phyloP scores from a whole-genome alignment of 73 alveolate genomes.

The Paraurostyla sp. region DNA sequence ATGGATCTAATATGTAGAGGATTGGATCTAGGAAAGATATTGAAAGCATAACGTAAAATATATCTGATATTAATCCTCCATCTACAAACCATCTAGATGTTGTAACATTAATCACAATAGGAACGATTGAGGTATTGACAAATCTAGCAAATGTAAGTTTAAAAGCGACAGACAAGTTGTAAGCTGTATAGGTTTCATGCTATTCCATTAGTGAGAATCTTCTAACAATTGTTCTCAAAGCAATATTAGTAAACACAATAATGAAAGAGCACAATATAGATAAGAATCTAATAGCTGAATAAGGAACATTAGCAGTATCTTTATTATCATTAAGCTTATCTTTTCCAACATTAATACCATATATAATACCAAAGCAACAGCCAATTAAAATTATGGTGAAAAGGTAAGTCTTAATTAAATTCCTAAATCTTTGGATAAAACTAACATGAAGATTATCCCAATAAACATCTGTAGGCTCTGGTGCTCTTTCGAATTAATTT shows the following conservation, averaged over 20 bases:
- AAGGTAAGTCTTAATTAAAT: slow-evolving; percentile 56
- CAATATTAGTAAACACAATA: slow-evolving; percentile 64
- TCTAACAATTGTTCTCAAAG: slow-evolving; percentile 64
- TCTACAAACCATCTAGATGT: slow-evolving; percentile 58
- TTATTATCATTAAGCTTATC: slow-evolving; percentile 47
- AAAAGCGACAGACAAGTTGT: slow-evolving; percentile 78
- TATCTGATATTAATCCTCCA: slow-evolving; percentile 69
- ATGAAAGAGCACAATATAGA: slow-evolving; percentile 71
- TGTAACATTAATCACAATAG: slow-evolving; percentile 61
- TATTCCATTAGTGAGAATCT: slow-evolving; percentile 65
- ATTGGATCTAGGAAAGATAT: slow-evolving; percentile 66
- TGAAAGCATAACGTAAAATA: slow-evolving; percentile 54
- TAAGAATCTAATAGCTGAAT: slow-evolving; percentile 36
- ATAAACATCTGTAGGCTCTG: slow-evolving; percentile 89
- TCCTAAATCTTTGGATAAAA: slow-evolving; percentile 32
- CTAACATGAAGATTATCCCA: slow-evolving; percentile 84
- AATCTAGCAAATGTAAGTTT: slow-evolving; percentile 78
- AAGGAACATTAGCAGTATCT: background rate
- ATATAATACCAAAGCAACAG: slow-evolving; percentile 71
- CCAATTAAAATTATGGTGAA: slow-evolving; percentile 61
- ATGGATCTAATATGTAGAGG: slow-evolving; percentile 57
- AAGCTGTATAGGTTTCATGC: slow-evolving; percentile 79
- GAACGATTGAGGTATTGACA: slow-evolving; percentile 81
- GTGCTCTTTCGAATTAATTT: slow-evolving; percentile 72
- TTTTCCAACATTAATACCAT: slow-evolving; percentile 60